phyloP scores from a whole-genome alignment of 2,329 filamentous ascomycete species.

The Epichloe sp. region DNA sequence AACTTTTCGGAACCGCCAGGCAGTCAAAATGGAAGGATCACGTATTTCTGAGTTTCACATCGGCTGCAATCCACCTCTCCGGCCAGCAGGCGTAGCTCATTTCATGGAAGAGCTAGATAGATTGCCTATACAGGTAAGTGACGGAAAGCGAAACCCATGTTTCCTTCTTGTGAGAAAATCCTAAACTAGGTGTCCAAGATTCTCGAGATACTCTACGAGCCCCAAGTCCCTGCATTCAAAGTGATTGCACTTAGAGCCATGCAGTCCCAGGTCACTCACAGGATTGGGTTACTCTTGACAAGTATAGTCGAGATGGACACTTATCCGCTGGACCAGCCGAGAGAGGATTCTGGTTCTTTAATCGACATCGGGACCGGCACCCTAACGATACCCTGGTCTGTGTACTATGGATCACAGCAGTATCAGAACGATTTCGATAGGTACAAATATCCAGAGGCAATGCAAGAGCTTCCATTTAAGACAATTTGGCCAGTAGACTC shows the following conservation, averaged over 20 bases:
- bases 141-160: not conserved
- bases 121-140: not conserved
- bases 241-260: conserved; percentile 9
- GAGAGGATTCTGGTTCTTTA: not conserved
- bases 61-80: conserved; percentile 21
- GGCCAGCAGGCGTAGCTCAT: conserved; percentile 16
- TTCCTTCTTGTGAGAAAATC: not conserved
- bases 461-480: not conserved
- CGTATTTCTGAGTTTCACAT: conserved; percentile 19
- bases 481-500: not conserved
- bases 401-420: not conserved
- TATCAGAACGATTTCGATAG: not conserved
- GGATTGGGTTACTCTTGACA: conserved; percentile 12
- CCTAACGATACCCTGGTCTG: not conserved
- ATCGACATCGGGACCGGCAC: not conserved
- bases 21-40: not conserved
- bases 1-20: not conserved
- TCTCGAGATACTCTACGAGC: conserved; percentile 23
- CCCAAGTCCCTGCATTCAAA: conserved; percentile 23
- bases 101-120: conserved; percentile 10
- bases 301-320: conserved; percentile 5
- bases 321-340: not conserved
- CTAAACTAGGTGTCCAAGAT: conserved; percentile 7
- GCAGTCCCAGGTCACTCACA: conserved; percentile 8
- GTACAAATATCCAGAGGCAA: not conserved